Evolutionary conservation across 2,329 filamentous ascomycete genomes (phyloP), one percentile per base, ranked within the genome.

Genomic region (Dichotomopilus funicola): DNA sequence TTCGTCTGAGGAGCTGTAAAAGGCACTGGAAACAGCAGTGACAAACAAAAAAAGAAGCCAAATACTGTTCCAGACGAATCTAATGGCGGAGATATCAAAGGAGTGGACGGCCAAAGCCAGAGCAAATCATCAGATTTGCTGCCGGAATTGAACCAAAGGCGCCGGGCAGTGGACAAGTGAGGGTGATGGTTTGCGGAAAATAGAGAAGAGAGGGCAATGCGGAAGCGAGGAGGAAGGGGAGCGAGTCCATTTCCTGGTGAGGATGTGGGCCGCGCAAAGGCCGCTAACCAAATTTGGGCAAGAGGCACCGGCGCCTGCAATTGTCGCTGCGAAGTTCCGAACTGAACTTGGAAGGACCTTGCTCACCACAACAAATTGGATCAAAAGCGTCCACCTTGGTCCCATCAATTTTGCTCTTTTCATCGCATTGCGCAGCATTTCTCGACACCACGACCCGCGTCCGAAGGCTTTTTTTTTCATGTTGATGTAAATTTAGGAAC

Each of bases 31-130:
- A 58, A 56, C 54, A 27, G 19, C 19, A 27, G 19, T 27, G 19
- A 27, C 19, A 27, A 27, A 27, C 19, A 27, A 27, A 27, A 27
- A 57, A 58, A 46, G 51, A 49, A 61, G 46, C 44, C 43, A 62
- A 62, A 62, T 55, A 60, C 62, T 61, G 61, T 58, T 61, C 59
- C 52, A 56, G 57, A 61, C 55, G 61, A 64, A 63, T 60, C 51
- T 59, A 63, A 64, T 36, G 49, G 48, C 52, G 56, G 51, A 56
- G 47, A 59, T 62, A 63, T 66, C 62, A 79, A 77, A 76, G 75
- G 79, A 82, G 77, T 73, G 79, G 79, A 82, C 79, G 78, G 79
- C 68, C 77, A 73, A 80, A 80, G 78, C 79, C 80, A 82, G 78
- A 71, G 73, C 71, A 74, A 78, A 75, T 75, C 66, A 65, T 53